Percentiles rank a stretch among this genome's conserved stretches.
These are phyloP conservation scores for Lindgomyces ingoldianus DNA, from an alignment of 495 filamentous ascomycete species.

Conservation along the genomic window DNA sequence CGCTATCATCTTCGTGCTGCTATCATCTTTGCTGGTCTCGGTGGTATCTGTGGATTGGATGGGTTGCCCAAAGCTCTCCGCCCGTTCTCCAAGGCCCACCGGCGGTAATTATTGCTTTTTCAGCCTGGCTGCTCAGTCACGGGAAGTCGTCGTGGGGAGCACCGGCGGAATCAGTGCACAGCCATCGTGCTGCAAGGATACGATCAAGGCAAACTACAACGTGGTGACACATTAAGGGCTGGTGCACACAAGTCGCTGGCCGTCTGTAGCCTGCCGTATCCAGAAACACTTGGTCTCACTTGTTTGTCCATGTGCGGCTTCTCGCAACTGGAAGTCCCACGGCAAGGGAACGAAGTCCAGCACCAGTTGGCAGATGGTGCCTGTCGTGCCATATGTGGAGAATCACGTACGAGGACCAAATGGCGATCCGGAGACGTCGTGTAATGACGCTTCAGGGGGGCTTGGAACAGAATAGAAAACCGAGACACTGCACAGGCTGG, in stretches of 20 bases:
- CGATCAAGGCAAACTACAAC: slow-evolving; percentile 6
- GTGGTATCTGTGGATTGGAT: background rate
- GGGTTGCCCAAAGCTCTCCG: background rate
- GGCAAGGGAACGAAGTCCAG: background rate
- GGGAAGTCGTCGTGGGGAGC: background rate
- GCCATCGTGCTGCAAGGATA: slow-evolving; percentile 11
- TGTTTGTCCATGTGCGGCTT: background rate
- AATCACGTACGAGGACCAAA: slow-evolving; percentile 11
- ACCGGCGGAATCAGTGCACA: background rate
- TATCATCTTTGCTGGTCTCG: background rate
- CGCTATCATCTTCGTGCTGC: background rate
- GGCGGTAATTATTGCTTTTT: background rate
- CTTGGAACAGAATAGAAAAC: background rate
- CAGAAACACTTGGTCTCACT: background rate
- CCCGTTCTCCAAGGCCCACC: background rate
- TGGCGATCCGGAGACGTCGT: slow-evolving; percentile 17
- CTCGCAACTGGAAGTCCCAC: background rate
- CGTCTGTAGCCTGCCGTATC: background rate
- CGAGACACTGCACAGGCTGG: background rate
- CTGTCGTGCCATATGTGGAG: slow-evolving; percentile 25
- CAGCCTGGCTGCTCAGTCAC: background rate
- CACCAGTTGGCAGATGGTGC: slow-evolving; percentile 4
- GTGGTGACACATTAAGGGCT: slow-evolving; percentile 3
- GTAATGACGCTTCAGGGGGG: slow-evolving; percentile 4
- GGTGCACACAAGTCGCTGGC: background rate